Percentiles rank a stretch among this genome's conserved stretches.
phyloP scores from a whole-genome alignment of 169 alveolate species.

The Plasmodium vivax region DNA sequence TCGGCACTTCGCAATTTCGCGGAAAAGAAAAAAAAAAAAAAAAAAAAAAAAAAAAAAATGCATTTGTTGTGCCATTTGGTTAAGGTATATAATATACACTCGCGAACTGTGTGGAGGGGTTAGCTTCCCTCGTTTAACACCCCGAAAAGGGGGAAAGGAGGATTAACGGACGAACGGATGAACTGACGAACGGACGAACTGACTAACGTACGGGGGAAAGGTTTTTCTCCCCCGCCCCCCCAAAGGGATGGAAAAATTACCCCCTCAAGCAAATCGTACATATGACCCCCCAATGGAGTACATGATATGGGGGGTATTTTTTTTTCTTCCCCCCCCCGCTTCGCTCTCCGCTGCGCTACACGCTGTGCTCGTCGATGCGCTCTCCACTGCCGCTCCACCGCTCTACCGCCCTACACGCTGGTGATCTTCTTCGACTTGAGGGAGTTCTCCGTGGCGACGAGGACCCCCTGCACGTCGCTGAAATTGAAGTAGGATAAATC shows the following conservation, averaged over 20 bases:
- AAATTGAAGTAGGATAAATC: constrained; percentile 38
- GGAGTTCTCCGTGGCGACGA: constrained; percentile 46
- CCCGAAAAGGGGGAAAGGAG: not conserved
- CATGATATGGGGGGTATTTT: not conserved
- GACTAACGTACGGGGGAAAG: not conserved
- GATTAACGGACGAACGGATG: no score
- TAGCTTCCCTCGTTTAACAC: not conserved
- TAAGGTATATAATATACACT: not conserved
- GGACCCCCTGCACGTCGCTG: constrained; percentile 2
- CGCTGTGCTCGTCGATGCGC: no score
- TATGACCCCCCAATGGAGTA: not conserved
- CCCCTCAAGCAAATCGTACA: not conserved
- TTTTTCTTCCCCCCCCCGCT: no score
- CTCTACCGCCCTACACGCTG: not conserved
- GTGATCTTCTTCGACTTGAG: constrained; percentile 26
- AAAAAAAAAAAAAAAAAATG: no score
- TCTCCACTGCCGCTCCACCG: not conserved
- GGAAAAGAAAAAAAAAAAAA: not conserved
- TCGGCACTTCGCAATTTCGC: not conserved
- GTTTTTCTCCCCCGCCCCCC: not conserved
- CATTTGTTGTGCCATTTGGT: not conserved
- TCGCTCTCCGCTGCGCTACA: no score
- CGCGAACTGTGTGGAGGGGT: not conserved
- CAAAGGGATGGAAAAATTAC: not conserved
- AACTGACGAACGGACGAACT: no score